These are phyloP conservation scores for Candida verbasci DNA, from an alignment of 805 yeast genomes.

Conservation along the genomic window DNA sequence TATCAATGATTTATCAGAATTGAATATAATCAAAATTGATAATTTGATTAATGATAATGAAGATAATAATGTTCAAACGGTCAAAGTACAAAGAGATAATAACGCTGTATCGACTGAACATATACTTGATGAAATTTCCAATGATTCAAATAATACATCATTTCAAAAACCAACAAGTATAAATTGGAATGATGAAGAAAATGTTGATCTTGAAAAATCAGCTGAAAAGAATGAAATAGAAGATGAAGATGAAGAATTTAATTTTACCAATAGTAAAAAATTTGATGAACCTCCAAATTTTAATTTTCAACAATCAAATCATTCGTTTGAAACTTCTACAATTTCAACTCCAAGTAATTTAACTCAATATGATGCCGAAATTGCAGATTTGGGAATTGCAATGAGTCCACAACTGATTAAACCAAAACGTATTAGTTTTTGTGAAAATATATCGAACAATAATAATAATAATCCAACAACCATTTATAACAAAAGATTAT, in stretches of 20 bases:
- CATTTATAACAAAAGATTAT: constrained; percentile 3
- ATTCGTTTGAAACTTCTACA: constrained; percentile 14
- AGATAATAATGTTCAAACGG: constrained; percentile 8
- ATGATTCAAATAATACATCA: constrained; percentile 21
- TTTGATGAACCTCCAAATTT: constrained; percentile 1
- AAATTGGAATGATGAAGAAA: constrained; percentile 39
- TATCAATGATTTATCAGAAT: constrained; percentile 33
- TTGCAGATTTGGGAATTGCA: constrained; percentile 41
- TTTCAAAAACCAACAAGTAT: constrained; percentile 37
- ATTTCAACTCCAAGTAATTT: constrained; percentile 34
- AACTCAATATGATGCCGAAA: constrained; percentile 35
- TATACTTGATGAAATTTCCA: constrained; percentile 9
- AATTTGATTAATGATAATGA: constrained; percentile 28
- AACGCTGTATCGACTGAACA: constrained; percentile 10
- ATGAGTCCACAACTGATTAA: constrained; percentile 33
- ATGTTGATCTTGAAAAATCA: constrained; percentile 25
- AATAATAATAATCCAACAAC: background rate
- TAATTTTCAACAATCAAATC: constrained; percentile 1
- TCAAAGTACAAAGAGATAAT: constrained; percentile 8
- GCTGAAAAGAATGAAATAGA: background rate
- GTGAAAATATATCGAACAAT: constrained; percentile 11
- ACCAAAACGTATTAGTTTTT: constrained; percentile 22
- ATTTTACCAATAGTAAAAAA: constrained; percentile 1
- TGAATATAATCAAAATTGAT: constrained; percentile 35
- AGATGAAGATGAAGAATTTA: constrained; percentile 4